phyloP scores from a whole-genome alignment of 169 alveolate species.

The Plasmodium chabaudi region DNA sequence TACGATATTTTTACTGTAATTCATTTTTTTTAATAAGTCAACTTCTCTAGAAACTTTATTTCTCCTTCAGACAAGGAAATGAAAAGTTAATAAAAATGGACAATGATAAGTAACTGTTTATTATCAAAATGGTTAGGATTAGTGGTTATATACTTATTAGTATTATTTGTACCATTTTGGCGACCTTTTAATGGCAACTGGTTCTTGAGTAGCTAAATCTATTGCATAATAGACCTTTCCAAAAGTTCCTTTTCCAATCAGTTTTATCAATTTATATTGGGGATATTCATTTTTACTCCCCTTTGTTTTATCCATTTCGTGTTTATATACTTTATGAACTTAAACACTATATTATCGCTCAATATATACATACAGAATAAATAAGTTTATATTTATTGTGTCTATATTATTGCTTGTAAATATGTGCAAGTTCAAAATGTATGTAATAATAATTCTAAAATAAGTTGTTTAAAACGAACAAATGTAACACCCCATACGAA shows the following conservation, averaged over 20 bases:
- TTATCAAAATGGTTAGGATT: too few relatives aligned
- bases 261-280: conserved; percentile 34
- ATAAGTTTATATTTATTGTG: too few relatives aligned
- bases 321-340: background rate
- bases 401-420: background rate
- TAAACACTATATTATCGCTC: background rate
- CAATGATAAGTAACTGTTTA: background rate
- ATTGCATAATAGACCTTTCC: conserved; percentile 71
- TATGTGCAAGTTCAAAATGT: background rate
- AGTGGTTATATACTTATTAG: too few relatives aligned
- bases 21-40: conserved; percentile 54
- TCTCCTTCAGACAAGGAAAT: conserved; percentile 17
- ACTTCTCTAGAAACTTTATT: conserved; percentile 75
- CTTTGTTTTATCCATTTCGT: conserved; percentile 25
- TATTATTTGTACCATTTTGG: conserved; percentile 31
- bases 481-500: background rate
- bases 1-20: conserved; percentile 42
- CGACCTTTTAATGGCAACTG: conserved; percentile 70
- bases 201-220: conserved; percentile 55
- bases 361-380: background rate
- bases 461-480: background rate
- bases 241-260: conserved; percentile 69
- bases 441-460: background rate
- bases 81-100: background rate
- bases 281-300: conserved; percentile 16